Conservation (phyloP, 2,329 filamentous ascomycete genomes). For the Colletotrichum caudatum region DNA sequence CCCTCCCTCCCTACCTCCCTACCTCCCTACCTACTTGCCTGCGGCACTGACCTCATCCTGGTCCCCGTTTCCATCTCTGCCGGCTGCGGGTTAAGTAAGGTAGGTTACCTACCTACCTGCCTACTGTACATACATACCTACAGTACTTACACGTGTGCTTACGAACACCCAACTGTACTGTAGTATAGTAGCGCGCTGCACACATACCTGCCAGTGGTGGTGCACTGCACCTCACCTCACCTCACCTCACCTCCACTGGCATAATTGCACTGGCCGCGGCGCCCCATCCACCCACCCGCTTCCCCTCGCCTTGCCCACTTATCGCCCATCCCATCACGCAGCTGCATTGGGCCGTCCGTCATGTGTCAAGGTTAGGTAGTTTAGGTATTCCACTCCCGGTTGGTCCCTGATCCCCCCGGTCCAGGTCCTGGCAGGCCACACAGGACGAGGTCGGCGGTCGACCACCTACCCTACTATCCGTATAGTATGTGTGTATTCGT, state of each 20-base stretch:
- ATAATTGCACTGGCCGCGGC: conserved; percentile 24
- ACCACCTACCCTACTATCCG: no score
- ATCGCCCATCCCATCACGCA: conserved; percentile 7
- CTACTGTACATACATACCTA: no score
- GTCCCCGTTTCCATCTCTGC: conserved; percentile 12
- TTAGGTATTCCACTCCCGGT: background rate
- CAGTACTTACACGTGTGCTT: background rate
- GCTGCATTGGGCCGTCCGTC: conserved; percentile 19
- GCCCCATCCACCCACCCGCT: background rate
- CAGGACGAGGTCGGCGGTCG: no score
- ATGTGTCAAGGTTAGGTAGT: background rate
- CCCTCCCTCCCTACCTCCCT: no score
- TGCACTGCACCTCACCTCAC: no score
- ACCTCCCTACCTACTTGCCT: background rate
- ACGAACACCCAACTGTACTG: no score
- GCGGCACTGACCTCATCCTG: conserved; percentile 35
- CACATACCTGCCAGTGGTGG: no score
- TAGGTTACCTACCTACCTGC: no score
- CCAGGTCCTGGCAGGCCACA: background rate
- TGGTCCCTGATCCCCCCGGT: background rate
- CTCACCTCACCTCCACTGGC: conserved; percentile 21
- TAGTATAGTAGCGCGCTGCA: no score
- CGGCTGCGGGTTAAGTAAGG: no score
- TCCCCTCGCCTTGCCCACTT: conserved; percentile 4
- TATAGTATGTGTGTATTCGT: no score